Evolutionary conservation across 805 yeast species (phyloP).

Genomic region (Suhomyces faveliae): DNA sequence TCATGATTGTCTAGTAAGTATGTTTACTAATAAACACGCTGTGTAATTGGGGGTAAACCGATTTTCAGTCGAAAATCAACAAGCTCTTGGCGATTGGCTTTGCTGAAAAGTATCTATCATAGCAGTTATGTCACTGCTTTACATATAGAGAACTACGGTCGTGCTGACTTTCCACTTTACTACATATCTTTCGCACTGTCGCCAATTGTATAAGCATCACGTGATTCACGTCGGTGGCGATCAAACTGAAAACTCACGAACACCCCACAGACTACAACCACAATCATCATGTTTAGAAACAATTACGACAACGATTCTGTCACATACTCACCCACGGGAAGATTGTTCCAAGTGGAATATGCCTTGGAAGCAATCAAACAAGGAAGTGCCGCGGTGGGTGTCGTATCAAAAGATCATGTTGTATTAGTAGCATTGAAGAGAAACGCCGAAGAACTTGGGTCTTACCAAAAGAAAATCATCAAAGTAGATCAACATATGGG

Average conservation of each 20-base stretch:
- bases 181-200: not conserved
- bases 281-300: slow-evolving; percentile 71
- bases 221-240: slow-evolving; percentile 2
- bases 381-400: slow-evolving; percentile 96
- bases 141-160: no score
- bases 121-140: no score
- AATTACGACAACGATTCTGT: slow-evolving; percentile 98
- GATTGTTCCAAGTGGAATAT: slow-evolving; percentile 84
- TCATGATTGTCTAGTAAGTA: no score
- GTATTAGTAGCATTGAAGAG: slow-evolving; percentile 92
- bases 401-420: slow-evolving; percentile 81
- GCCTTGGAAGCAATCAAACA: slow-evolving; percentile 96
- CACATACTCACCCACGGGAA: slow-evolving; percentile 93
- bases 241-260: slow-evolving; percentile 1
- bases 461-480: slow-evolving; percentile 91
- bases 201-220: not conserved
- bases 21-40: no score
- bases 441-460: slow-evolving; percentile 95
- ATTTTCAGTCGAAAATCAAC: no score
- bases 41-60: no score
- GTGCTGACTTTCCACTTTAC: no score
- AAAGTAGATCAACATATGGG: slow-evolving; percentile 94
- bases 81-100: no score
- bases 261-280: slow-evolving; percentile 3
- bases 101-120: no score